Evolutionary conservation across 768 basidiomycete species (phyloP).

Genomic region (Tulasnella calospora): DNA sequence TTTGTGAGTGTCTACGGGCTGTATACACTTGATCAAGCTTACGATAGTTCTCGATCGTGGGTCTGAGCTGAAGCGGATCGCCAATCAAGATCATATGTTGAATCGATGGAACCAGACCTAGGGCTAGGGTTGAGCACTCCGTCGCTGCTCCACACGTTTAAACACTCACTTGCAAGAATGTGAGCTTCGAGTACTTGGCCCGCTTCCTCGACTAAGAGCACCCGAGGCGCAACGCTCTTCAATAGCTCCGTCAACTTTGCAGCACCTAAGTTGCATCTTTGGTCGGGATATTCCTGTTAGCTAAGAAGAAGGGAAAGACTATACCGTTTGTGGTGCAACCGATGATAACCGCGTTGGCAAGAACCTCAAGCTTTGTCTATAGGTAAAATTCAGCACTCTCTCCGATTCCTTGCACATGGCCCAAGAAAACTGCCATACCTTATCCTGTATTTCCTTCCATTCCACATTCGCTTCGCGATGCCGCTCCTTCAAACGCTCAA

Average conservation of each 20-base stretch:
- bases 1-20: slow-evolving; percentile 31
- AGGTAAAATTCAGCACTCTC: slow-evolving; percentile 32
- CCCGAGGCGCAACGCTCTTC: slow-evolving; percentile 54
- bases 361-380: slow-evolving; percentile 53
- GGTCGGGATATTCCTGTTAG: no score
- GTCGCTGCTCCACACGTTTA: background rate
- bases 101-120: slow-evolving; percentile 53
- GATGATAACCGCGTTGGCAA: slow-evolving; percentile 55
- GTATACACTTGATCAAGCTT: slow-evolving; percentile 14
- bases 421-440: slow-evolving; percentile 53
- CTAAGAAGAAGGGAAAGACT: background rate
- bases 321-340: slow-evolving; percentile 74
- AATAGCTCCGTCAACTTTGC: slow-evolving; percentile 59
- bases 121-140: background rate
- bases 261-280: slow-evolving; percentile 45
- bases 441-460: slow-evolving; percentile 46
- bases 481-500: slow-evolving; percentile 41
- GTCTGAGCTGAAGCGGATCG: slow-evolving; percentile 57
- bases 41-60: slow-evolving; percentile 48
- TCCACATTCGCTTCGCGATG: slow-evolving; percentile 41
- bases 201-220: slow-evolving; percentile 68
- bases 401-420: background rate
- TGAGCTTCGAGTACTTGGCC: slow-evolving; percentile 80
- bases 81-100: slow-evolving; percentile 77
- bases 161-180: slow-evolving; percentile 43